Base-by-base conservation (phyloP, 768 basidiomycete species). In the Amanita subjunquillea region DNA sequence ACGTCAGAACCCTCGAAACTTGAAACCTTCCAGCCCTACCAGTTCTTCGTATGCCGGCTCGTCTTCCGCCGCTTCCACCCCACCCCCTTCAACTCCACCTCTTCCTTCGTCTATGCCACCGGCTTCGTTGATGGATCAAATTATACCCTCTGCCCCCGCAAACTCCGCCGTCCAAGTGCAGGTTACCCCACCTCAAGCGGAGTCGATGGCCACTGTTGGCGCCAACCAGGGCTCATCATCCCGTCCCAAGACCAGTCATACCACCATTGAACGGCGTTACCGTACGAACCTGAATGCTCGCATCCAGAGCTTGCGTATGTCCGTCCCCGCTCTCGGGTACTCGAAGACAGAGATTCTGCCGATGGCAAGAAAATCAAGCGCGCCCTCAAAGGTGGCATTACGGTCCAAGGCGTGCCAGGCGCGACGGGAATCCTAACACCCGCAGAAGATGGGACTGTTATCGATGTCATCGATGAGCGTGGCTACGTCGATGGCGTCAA, bases 401-500 rank as follows among this genome's bases (percentile, higher is more conserved):
- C 65, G 32, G 65, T 73, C 50, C 71, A 73, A 56, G 67, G 68
- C 17, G 60, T 65, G 2, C 53, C 52, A 10, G 57, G 56, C 22
- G 59, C 58, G 1, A 58, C 59, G 20, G 67, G 67, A 17, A 66
- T 63, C 20, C 62, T 63, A 12, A 60, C 62, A 25, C 63, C 66
- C 12, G 56, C 58, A 17, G 69, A 71, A 17, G 68, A 68, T 36
- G 69, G 66, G 9, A 63, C 61, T 0, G 65, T 67, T 9, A 66
- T 74, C 5, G 84, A 86, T 58, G 69, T 78, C 2, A 79, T 88
- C n/a, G 89, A 92, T 55, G 81, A 83, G 36, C 77, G 89, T 3
- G 91, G 91, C 3, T 91, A 85, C 58, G 85, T 92, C 2, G 91
- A 94, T 59, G 91, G 91, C n/a, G 88, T 94, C 62, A 87, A 87